phyloP scores from a whole-genome alignment of 2,329 filamentous ascomycete genomes.

The Colletotrichum sp. region DNA sequence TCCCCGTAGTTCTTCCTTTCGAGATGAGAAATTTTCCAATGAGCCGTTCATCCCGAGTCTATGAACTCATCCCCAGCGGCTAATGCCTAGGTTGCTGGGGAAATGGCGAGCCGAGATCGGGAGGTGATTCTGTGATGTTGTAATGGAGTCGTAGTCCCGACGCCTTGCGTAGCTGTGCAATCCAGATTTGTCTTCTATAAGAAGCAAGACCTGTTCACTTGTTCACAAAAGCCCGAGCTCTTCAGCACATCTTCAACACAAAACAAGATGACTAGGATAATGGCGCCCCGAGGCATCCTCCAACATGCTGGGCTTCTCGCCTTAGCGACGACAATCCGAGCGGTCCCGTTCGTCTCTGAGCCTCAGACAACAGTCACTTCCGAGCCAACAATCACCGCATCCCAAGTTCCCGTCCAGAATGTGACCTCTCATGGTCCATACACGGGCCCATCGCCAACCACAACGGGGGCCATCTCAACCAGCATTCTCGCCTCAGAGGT shows the following conservation, averaged over 20 bases:
- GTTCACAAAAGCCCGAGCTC: fast-evolving
- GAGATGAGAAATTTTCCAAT: not conserved
- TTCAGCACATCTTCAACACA: not conserved
- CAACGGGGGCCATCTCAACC: constrained; percentile 71
- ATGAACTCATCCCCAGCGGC: not conserved
- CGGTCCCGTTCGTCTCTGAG: constrained; percentile 38
- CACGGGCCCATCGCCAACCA: constrained; percentile 66
- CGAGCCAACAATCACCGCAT: constrained; percentile 27
- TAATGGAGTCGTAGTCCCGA: not conserved
- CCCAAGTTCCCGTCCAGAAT: constrained; percentile 50
- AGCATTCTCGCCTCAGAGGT: constrained; percentile 63
- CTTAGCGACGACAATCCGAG: constrained; percentile 23
- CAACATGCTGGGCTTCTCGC: constrained; percentile 21
- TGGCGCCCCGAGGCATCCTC: constrained; percentile 1
- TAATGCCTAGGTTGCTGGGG: not conserved
- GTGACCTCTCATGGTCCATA: constrained; percentile 73
- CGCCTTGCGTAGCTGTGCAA: not conserved
- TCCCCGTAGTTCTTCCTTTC: too few species aligned
- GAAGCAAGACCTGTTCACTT: not conserved
- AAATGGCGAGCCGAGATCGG: not conserved
- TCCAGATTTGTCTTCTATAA: not conserved
- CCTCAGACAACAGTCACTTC: constrained; percentile 40
- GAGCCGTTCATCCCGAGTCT: not conserved
- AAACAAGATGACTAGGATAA: not conserved
- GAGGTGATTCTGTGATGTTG: not conserved